A percentile compares a stretch with the other conserved stretches of the same genome.
phyloP scores from a whole-genome alignment of 495 filamentous ascomycete genomes.

The Extremus antarcticus region DNA sequence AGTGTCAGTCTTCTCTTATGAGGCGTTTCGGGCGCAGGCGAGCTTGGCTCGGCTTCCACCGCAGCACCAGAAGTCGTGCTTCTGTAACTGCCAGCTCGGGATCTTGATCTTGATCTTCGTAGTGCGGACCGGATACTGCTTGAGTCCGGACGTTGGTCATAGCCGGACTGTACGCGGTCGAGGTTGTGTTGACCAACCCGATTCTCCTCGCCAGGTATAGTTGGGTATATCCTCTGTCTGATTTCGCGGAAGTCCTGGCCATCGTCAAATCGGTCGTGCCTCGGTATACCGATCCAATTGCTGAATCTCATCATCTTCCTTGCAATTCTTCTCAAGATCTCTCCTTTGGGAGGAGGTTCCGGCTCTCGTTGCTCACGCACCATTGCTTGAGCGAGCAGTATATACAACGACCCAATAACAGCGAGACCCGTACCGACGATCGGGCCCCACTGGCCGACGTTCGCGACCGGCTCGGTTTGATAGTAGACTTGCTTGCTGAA shows the following conservation, averaged over 20 bases:
- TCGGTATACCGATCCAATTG: not conserved
- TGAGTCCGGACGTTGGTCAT: not conserved
- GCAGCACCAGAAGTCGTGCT: not conserved
- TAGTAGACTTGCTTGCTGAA: constrained; percentile 39
- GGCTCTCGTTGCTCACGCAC: not conserved
- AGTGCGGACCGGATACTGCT: not conserved
- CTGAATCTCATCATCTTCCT: not conserved
- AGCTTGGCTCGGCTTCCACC: not conserved
- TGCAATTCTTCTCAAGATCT: not conserved
- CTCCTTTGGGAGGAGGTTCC: not conserved
- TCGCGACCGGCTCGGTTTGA: constrained; percentile 45
- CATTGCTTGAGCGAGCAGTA: constrained; percentile 31
- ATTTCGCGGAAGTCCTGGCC: not conserved
- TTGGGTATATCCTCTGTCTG: not conserved
- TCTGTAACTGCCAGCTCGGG: not conserved
- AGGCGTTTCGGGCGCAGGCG: not conserved
- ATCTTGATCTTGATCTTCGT: not conserved
- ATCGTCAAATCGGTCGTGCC: not conserved
- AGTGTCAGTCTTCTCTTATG: not conserved
- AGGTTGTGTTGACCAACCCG: not conserved
- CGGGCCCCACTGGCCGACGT: constrained; percentile 47
- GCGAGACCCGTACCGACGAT: constrained; percentile 44
- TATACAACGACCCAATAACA: constrained; percentile 43
- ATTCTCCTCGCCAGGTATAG: not conserved
- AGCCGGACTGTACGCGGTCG: not conserved